Base-by-base conservation (phyloP, 768 basidiomycete species). In the Mycena kentingensis region DNA sequence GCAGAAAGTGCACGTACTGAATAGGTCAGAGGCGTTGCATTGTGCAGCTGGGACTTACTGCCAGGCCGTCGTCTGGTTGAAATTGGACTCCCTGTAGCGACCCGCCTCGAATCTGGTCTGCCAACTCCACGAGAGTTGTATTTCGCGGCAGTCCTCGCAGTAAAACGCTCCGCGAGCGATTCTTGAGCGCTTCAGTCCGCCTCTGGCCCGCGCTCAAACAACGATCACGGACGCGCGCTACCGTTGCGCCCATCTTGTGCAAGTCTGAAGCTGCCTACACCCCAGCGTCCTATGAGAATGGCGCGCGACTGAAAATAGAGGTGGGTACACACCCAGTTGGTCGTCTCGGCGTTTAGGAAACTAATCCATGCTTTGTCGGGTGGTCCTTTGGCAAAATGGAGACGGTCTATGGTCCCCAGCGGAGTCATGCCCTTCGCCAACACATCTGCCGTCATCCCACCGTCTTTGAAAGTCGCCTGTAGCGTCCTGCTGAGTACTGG, bases 21-120 rank as follows among this genome's bases (percentile, higher is more conserved):
- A 15, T 21, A 27, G 32, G 43, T 57, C 34, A 49, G 41, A 10
- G 10, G 5, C 21, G 8, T 12, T 25, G 27, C 2, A 31, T 19
- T 13, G 32, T 27, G 24, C 5, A 6, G 37, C 4, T 12, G 34
- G 4, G 19, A 53, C 56, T n/a, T 42, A 57, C 56, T 5, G 51
- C 51, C 13, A 50, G 31, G 32, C 38, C 48, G 6, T 26, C 28
- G 21, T 34, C 22, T 3, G 56, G 51, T 19, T n/a, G 2, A 8
- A 35, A 29, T 8, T 13, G 21, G 12, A 57, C 44, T 36, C 31
- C 35, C 12, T 53, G 24, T 6, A 57, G n/a, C 10, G 35, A n/a
- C 10, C 56, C 56, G 15, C 51, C 56, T 45, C 56, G 41, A 25
- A 57, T 49, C 13, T 34, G 25, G 51, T 53, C 51, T n/a, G 28